Evolutionary conservation across 768 basidiomycete species (phyloP).

Genomic region (Suillus spraguei): DNA sequence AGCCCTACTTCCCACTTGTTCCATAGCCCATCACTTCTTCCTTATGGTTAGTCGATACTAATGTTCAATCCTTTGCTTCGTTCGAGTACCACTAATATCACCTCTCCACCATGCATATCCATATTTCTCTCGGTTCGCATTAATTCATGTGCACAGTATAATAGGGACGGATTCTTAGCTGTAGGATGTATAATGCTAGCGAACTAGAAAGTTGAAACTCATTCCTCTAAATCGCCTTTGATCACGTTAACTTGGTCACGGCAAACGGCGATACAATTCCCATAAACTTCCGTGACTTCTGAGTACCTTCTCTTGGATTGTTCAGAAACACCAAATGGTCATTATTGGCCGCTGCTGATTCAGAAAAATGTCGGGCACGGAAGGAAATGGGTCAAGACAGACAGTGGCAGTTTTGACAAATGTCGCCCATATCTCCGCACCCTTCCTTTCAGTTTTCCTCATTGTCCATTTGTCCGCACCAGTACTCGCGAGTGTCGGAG

Average conservation of each 20-base stretch:
- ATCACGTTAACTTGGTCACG: background rate
- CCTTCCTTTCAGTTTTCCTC: slow-evolving; percentile 78
- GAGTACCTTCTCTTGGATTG: no score
- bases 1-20: slow-evolving; percentile 3
- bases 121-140: background rate
- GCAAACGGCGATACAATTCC: background rate
- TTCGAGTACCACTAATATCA: background rate
- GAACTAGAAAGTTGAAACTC: background rate
- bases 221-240: background rate
- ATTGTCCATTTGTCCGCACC: slow-evolving; percentile 80
- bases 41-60: background rate
- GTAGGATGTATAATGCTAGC: slow-evolving; percentile 1
- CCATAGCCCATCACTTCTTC: background rate
- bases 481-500: slow-evolving; percentile 68
- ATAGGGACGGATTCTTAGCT: background rate
- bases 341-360: background rate
- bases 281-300: no score
- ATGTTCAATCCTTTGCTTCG: background rate
- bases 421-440: slow-evolving; percentile 67
- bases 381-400: slow-evolving; percentile 6
- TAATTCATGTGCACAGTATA: slow-evolving; percentile 7
- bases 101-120: slow-evolving; percentile 3
- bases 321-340: background rate
- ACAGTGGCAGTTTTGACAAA: slow-evolving; percentile 46
- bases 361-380: background rate